These are phyloP conservation scores for Phytophthora agathidicida DNA, from an alignment of 352 stramenopile genomes.

Conservation along the genomic window DNA sequence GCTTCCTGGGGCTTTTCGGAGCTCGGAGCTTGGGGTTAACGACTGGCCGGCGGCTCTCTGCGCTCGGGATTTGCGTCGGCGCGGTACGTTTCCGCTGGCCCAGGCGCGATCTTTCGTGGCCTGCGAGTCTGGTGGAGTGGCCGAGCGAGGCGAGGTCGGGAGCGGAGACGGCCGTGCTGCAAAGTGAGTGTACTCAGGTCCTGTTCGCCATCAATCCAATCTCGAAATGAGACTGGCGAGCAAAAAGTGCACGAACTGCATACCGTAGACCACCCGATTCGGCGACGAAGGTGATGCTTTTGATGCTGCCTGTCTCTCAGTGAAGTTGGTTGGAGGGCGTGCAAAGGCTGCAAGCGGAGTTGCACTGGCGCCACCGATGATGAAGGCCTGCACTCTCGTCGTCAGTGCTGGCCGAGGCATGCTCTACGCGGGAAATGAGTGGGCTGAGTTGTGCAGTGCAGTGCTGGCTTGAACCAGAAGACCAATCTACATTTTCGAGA, in stretches of 20 bases:
- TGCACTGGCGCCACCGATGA: conserved; percentile 2
- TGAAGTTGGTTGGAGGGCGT: not conserved
- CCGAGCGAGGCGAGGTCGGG: not conserved
- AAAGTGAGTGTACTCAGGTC: conserved; percentile 9
- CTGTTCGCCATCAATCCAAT: conserved; percentile 35
- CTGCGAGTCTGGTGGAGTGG: not conserved
- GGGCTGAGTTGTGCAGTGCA: no score
- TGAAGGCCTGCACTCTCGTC: no score
- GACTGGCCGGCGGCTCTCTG: conserved; percentile 27
- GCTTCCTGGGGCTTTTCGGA: conserved; percentile 7
- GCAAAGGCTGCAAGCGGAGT: not conserved
- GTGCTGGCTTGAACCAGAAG: no score
- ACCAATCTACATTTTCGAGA: not conserved
- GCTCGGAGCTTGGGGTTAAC: conserved; percentile 10
- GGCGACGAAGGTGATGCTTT: not conserved
- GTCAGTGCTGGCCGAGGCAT: no score
- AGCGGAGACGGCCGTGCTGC: not conserved
- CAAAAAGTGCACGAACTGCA: not conserved
- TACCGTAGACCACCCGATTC: conserved; percentile 8
- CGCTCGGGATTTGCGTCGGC: conserved; percentile 12
- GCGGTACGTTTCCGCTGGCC: conserved; percentile 1
- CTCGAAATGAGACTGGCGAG: conserved; percentile 23
- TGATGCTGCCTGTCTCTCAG: conserved; percentile 5
- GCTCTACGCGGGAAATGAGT: no score
- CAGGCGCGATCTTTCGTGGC: conserved; percentile 7